These are phyloP conservation scores for Eucalyptus curtisii DNA, from an alignment of 345 rosid genomes.

Conservation along the genomic window DNA sequence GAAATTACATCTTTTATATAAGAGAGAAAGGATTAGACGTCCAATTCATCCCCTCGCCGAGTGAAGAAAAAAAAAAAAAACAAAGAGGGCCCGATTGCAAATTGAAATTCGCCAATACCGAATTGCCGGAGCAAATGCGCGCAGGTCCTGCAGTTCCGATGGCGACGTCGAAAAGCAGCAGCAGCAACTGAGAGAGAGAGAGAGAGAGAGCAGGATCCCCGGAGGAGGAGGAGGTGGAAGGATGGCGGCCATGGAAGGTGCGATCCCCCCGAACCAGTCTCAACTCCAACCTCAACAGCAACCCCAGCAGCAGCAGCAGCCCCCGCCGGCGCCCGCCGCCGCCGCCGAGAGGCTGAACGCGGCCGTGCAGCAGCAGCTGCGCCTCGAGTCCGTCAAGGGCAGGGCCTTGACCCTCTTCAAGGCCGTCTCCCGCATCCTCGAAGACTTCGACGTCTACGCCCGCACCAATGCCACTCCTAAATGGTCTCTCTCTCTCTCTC, in stretches of 20 bases:
- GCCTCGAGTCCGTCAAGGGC: slow-evolving; percentile 66
- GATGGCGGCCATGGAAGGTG: slow-evolving; percentile 6
- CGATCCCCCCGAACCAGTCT: not conserved
- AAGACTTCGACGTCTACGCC: slow-evolving; percentile 63
- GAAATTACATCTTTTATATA: not conserved
- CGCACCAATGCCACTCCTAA: slow-evolving; percentile 79
- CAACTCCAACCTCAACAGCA: slow-evolving; percentile 3
- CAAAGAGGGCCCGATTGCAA: not conserved
- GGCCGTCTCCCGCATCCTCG: slow-evolving; percentile 82
- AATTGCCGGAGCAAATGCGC: not conserved
- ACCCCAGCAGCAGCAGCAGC: slow-evolving; percentile 7
- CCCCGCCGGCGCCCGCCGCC: not conserved
- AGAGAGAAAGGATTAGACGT: not conserved
- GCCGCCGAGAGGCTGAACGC: slow-evolving; percentile 58
- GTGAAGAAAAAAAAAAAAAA: not conserved
- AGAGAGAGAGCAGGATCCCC: not conserved
- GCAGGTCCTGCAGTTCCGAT: not conserved
- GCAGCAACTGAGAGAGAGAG: not conserved
- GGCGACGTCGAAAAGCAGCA: not conserved
- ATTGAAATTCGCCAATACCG: not conserved
- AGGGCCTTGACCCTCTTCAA: slow-evolving; percentile 75
- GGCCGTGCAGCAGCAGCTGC: slow-evolving; percentile 54
- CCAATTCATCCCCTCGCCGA: not conserved
- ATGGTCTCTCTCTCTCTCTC: slow-evolving; percentile 28
- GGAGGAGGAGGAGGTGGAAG: not conserved